phyloP scores from a whole-genome alignment of 345 rosid genomes.

The Orychophragmus violaceus region DNA sequence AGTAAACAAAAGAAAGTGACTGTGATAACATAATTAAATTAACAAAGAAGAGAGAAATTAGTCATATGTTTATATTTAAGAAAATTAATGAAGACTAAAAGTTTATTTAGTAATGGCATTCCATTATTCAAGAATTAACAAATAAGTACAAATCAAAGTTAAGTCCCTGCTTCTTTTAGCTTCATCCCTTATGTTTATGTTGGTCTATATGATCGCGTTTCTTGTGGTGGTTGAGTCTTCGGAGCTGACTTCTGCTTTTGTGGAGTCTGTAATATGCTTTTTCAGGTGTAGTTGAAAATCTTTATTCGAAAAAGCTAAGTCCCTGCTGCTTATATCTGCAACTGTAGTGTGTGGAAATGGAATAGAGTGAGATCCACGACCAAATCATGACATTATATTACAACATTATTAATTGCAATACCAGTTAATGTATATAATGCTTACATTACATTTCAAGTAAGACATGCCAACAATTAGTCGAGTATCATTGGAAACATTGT shows the following conservation, averaged over 20 bases:
- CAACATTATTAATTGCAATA: not conserved
- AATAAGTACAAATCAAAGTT: not conserved
- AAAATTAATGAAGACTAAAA: not conserved
- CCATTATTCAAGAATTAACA: not conserved
- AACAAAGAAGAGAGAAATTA: not conserved
- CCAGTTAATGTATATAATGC: not conserved
- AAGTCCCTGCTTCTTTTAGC: not conserved
- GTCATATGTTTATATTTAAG: not conserved
- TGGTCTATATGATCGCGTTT: too few relatives aligned
- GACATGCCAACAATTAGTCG: conserved; percentile 19
- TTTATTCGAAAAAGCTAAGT: too few relatives aligned
- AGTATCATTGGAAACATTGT: conserved; percentile 19
- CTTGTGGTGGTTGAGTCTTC: too few relatives aligned
- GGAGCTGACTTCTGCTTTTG: too few relatives aligned
- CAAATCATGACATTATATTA: conserved; percentile 12
- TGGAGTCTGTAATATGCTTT: too few relatives aligned
- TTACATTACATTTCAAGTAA: not conserved
- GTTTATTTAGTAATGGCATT: not conserved
- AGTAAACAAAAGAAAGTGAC: conserved; percentile 3
- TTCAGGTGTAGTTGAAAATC: too few relatives aligned
- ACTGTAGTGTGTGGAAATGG: conserved; percentile 17
- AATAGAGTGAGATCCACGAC: conserved; percentile 21
- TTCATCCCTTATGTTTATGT: too few relatives aligned
- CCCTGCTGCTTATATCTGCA: conserved; percentile 1
- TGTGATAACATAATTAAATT: not conserved